These are phyloP conservation scores for Syncephalis fuscata DNA, from an alignment of 371 early-diverging fungal genomes.

Conservation along the genomic window DNA sequence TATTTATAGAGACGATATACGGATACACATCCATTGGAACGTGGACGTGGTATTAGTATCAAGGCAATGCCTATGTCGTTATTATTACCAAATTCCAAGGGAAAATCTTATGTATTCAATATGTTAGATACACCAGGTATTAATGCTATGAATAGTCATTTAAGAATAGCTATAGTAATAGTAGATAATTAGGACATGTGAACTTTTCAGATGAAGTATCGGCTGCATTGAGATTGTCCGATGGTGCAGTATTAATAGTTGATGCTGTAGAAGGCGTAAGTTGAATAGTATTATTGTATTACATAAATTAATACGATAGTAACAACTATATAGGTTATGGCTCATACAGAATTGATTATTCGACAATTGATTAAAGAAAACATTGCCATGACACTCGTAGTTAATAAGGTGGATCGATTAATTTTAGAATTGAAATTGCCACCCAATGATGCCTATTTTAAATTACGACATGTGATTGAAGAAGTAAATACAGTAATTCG, in stretches of 20 bases:
- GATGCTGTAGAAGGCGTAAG: slow-evolving; percentile 90
- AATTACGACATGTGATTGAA: slow-evolving; percentile 86
- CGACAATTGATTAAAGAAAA: slow-evolving; percentile 64
- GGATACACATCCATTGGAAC: slow-evolving; percentile 83
- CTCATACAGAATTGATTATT: slow-evolving; percentile 81
- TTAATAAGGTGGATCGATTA: slow-evolving; percentile 94
- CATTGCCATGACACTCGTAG: slow-evolving; percentile 64
- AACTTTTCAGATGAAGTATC: slow-evolving; percentile 89
- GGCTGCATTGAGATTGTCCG: slow-evolving; percentile 71
- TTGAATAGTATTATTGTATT: background rate
- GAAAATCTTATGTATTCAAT: slow-evolving; percentile 80
- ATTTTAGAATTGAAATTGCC: slow-evolving; percentile 92
- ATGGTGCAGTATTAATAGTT: slow-evolving; percentile 89
- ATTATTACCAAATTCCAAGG: slow-evolving; percentile 68
- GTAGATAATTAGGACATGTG: slow-evolving; percentile 49
- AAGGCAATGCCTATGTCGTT: slow-evolving; percentile 89
- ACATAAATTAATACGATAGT: background rate
- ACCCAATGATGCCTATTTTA: slow-evolving; percentile 92
- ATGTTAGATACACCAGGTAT: slow-evolving; percentile 89
- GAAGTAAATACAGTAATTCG: slow-evolving; percentile 81
- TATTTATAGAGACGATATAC: slow-evolving; percentile 57
- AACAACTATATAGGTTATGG: slow-evolving; percentile 49
- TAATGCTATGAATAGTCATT: slow-evolving; percentile 3
- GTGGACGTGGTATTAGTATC: slow-evolving; percentile 77
- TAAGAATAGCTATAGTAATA: slow-evolving; percentile 3